These are phyloP conservation scores for Ganoderma meredithae DNA, from an alignment of 1,284 basidiomycete species.

Conservation along the genomic window DNA sequence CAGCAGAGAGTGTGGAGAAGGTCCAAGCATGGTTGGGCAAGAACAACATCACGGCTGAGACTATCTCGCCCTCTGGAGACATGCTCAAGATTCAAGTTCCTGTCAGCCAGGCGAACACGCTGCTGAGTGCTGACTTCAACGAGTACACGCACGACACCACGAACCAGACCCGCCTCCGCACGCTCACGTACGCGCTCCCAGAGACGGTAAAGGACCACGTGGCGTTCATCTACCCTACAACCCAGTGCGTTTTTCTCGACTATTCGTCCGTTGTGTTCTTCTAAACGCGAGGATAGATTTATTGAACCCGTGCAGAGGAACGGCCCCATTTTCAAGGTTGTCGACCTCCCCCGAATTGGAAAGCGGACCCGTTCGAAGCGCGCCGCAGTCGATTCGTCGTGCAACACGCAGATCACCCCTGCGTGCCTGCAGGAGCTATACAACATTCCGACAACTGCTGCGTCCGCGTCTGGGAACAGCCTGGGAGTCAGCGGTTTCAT, in stretches of 20 bases:
- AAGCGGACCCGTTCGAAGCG: conserved; percentile 30
- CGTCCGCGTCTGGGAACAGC: conserved; percentile 51
- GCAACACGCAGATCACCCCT: conserved; percentile 58
- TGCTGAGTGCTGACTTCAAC: conserved; percentile 45
- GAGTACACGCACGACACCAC: conserved; percentile 42
- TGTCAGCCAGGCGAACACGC: conserved; percentile 45
- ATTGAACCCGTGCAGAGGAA: conserved; percentile 24
- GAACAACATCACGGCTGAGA: conserved; percentile 44
- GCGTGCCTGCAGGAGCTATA: conserved; percentile 62
- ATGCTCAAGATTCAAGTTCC: conserved; percentile 33
- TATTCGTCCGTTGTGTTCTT: too few relatives aligned
- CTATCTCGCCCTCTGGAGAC: conserved; percentile 37
- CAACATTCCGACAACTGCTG: conserved; percentile 56
- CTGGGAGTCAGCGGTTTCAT: conserved; percentile 66
- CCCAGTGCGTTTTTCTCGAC: conserved; percentile 23
- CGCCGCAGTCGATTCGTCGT: conserved; percentile 35
- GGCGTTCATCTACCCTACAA: conserved; percentile 45
- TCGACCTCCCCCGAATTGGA: conserved; percentile 19
- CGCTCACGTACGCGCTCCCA: conserved; percentile 48
- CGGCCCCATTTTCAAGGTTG: conserved; percentile 22
- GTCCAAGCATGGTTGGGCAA: conserved; percentile 47
- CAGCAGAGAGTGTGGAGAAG: conserved; percentile 42
- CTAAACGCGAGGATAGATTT: conserved; percentile 13
- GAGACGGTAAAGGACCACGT: conserved; percentile 42
- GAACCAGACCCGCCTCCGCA: conserved; percentile 41